Base-by-base conservation (phyloP, 768 basidiomycete species). In the Leccinellum luteum region DNA sequence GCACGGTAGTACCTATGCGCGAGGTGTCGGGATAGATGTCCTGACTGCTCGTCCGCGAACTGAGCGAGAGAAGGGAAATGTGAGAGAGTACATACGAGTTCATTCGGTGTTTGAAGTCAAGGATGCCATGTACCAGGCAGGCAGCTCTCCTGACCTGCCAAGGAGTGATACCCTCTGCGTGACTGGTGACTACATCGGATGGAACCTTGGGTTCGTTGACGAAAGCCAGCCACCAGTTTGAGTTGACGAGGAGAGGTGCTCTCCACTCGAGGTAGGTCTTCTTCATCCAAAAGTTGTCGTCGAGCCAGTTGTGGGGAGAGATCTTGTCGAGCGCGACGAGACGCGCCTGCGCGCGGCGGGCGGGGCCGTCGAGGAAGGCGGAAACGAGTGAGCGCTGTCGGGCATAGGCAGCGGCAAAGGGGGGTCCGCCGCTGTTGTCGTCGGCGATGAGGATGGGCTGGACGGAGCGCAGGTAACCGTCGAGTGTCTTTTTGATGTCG, bases 201-300 rank as follows among this genome's bases (percentile, higher is more conserved):
- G 87, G 93, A 44, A 90, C 79, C 19, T 66, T 75, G 3, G 79
- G 67, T 72, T 97, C 94, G 59, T 95, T 86, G 44, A 80, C 76
- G 69, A 94, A 90, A 3, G 92, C 79, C 23, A 97, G 77, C 95
- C 95, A 98, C 94, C 94, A 98, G 67, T 97, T 98, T 3, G 94
- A 95, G 70, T 98, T 89, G 62, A 98, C 75, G 55, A 90, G 78
- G 12, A 98, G 76, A 0, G 95, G 94, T 0, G 84, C 83, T 31
- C 95, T 82, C 86, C 87, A 92, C 73, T 91, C 88, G 50, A 90
- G 85, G 71, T 98, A 98, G 1, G 92, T 85, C 64, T 89, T 88
- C 64, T 88, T 85, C 57, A 85, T 75, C 96, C 95, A 98, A 63
- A 96, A 87, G 55, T 90, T 93, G 69, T 98, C 94, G 61, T 95